Base-by-base conservation (phyloP, 768 basidiomycete species). In the Paxillus rubicundulus region DNA sequence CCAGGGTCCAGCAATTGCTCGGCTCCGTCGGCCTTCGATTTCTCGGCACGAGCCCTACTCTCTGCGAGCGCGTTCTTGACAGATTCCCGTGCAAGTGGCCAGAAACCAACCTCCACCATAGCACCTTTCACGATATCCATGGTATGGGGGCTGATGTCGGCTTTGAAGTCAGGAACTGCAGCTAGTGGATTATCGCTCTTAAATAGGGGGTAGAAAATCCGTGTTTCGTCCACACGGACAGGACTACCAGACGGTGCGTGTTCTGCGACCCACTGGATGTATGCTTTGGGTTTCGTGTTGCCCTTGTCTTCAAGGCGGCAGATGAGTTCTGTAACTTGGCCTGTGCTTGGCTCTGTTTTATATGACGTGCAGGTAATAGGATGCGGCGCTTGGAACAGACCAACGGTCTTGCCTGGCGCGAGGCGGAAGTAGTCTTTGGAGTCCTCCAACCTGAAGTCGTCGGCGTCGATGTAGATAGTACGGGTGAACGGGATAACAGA, bases 401-500 rank as follows among this genome's bases (percentile, higher is more conserved):
- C 97, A 39, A 98, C 97, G 0, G 93, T 92, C 76, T 98, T 98
- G 42, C 95, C 95, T 7, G 97, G 97, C 14, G 96, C 92, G 42
- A 99, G 86, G 38, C 97, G 87, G 84, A 95, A 98, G 72, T 97
- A 99, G 66, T 98, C 95, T 56, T 86, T 86, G 20, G 92, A 90
- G 64, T 96, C 94, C 59, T 90, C 82, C 33, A 88, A 72, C 47
- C 97, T 80, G 79, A 99, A 99, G 71, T 99, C 97, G 53, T 92
- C 89, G 27, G 78, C 77, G 56, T 99, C 96, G 64, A 98, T 98
- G 72, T 89, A 98, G 52, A 99, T 76, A 8, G 84, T 87, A 18
- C 86, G 84, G 10, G 94, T 91, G 72, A 98, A 90, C 5, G 92
- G 92, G 47, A 94, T 81, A 32, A 74, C 81, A 41, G 87, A 86